Percentiles rank a stretch among this genome's conserved stretches.
These are phyloP conservation scores for Erythrobasidium hasegawianum DNA, from an alignment of 1,284 basidiomycete genomes.

Conservation along the genomic window DNA sequence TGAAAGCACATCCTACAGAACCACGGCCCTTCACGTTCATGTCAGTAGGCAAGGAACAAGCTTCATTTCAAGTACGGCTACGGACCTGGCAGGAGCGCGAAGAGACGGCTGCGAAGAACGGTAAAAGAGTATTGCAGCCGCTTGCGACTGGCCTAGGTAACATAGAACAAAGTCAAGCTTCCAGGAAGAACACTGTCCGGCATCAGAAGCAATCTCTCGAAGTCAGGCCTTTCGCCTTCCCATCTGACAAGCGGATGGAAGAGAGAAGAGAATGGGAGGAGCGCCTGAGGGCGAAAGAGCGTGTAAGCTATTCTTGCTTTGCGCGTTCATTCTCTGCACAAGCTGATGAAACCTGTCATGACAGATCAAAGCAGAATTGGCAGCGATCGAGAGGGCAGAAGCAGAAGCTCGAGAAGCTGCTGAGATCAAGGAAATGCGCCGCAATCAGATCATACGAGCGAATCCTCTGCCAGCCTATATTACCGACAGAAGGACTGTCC, in stretches of 20 bases:
- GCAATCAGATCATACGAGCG: conserved; percentile 13
- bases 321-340: not conserved
- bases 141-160: conserved; percentile 1
- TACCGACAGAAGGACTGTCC: not conserved
- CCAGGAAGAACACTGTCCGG: not conserved
- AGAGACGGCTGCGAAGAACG: conserved; percentile 4
- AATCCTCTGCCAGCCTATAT: conserved; percentile 15
- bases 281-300: conserved; percentile 18
- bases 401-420: conserved; percentile 25
- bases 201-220: conserved; percentile 8
- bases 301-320: not conserved
- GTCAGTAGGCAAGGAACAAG: conserved; percentile 9
- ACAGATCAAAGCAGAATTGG: conserved; percentile 23
- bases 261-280: conserved; percentile 32
- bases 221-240: conserved; percentile 11
- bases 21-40: conserved; percentile 16
- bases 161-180: not conserved
- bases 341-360: not conserved
- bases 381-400: conserved; percentile 22
- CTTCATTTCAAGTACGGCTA: conserved; percentile 21
- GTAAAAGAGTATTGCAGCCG: conserved; percentile 8
- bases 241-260: conserved; percentile 22
- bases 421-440: conserved; percentile 13
- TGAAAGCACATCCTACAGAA: not conserved
- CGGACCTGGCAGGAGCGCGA: conserved; percentile 24